Conservation (phyloP, 495 filamentous ascomycete species). For the Oleoguttula mirabilis region DNA sequence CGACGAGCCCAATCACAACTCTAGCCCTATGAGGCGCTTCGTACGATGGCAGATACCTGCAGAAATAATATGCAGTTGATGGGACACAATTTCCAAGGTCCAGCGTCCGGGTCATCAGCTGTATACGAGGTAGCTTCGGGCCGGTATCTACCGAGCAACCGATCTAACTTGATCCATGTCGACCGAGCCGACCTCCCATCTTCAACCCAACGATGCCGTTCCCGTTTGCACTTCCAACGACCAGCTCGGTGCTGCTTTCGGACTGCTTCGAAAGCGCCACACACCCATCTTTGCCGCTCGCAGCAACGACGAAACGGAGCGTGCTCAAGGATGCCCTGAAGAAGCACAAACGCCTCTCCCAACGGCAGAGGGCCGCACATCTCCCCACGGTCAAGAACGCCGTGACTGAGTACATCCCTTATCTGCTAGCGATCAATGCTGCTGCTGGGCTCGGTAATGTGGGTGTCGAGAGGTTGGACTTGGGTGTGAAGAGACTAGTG, state of each 20-base stretch:
- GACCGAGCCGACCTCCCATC: too few relatives aligned
- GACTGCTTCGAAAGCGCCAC: constrained; percentile 15
- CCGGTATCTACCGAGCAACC: neutral
- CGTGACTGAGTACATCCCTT: constrained; percentile 56
- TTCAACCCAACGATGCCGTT: constrained; percentile 22
- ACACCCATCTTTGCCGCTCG: constrained; percentile 19
- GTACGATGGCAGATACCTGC: too few relatives aligned
- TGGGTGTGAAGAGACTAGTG: constrained; percentile 47
- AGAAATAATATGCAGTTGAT: too few relatives aligned
- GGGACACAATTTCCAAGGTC: too few relatives aligned
- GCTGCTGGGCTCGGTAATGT: constrained; percentile 34
- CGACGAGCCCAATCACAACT: too few relatives aligned
- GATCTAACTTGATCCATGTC: neutral
- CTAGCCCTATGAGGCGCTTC: too few relatives aligned
- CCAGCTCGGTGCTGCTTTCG: constrained; percentile 17
- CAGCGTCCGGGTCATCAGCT: too few relatives aligned
- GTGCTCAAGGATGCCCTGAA: constrained; percentile 20
- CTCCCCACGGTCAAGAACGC: constrained; percentile 16
- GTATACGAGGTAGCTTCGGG: too few relatives aligned
- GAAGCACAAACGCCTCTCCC: constrained; percentile 21
- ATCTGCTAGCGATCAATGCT: constrained; percentile 57
- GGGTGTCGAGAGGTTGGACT: constrained; percentile 50
- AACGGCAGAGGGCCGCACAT: constrained; percentile 8
- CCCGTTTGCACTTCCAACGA: constrained; percentile 20
- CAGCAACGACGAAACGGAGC: constrained; percentile 16